phyloP scores from a whole-genome alignment of 495 filamentous ascomycete genomes.

The Tuber borchii region DNA sequence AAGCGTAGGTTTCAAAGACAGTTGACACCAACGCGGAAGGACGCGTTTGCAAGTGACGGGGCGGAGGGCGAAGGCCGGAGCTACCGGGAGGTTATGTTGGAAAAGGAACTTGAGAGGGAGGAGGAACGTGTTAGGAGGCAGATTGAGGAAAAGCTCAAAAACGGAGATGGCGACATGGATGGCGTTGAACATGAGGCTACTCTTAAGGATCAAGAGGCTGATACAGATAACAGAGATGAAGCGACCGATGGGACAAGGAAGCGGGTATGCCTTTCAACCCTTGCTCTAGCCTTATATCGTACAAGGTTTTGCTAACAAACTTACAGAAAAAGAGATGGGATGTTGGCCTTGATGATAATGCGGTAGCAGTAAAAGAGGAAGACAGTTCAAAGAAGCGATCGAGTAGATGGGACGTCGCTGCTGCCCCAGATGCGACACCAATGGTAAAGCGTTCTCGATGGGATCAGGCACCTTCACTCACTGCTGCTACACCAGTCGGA shows the following conservation, averaged over 20 bases:
- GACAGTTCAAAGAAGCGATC: slow-evolving; percentile 43
- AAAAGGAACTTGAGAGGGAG: slow-evolving; percentile 85
- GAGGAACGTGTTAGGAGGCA: slow-evolving; percentile 78
- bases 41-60: slow-evolving; percentile 69
- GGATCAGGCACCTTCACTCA: slow-evolving; percentile 74
- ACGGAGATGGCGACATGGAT: slow-evolving; percentile 48
- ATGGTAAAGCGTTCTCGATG: slow-evolving; percentile 73
- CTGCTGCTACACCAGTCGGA: slow-evolving; percentile 75
- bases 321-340: slow-evolving; percentile 83
- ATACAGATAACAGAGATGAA: slow-evolving; percentile 37
- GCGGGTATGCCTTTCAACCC: slow-evolving; percentile 46
- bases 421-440: slow-evolving; percentile 51
- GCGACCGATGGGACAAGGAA: slow-evolving; percentile 65
- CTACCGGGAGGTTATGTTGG: slow-evolving; percentile 87
- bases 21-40: slow-evolving; percentile 79
- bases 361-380: slow-evolving; percentile 47
- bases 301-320: slow-evolving; percentile 17
- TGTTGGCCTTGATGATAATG: slow-evolving; percentile 48
- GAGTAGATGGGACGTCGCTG: slow-evolving; percentile 41
- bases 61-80: slow-evolving; percentile 57
- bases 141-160: slow-evolving; percentile 65
- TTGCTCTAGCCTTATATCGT: not conserved
- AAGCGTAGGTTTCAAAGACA: slow-evolving; percentile 85
- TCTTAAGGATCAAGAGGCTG: slow-evolving; percentile 56
- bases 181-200: slow-evolving; percentile 58